Percentiles rank a stretch among this genome's conserved stretches.
Evolutionary conservation across 768 basidiomycete species (phyloP).

Genomic region (Naganishia randhawae): DNA sequence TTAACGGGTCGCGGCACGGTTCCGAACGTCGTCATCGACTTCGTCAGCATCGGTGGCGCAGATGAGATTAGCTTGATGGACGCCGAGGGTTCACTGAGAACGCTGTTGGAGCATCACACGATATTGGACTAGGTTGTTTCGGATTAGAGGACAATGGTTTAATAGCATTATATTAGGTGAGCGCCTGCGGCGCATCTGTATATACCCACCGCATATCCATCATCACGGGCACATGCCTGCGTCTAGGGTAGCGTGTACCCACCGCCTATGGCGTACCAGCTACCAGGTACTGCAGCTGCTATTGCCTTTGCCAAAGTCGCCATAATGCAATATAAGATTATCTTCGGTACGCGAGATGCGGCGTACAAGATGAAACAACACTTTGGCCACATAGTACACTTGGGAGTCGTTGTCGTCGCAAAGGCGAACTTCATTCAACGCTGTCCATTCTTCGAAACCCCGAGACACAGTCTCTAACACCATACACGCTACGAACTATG

Average conservation of each 20-base stretch:
- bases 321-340: no score
- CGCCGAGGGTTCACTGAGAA: conserved; percentile 40
- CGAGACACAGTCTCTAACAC: conserved; percentile 10
- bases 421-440: neutral
- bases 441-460: conserved; percentile 2
- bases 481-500: conserved; percentile 5
- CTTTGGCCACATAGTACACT: neutral
- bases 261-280: no score
- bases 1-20: conserved; percentile 50
- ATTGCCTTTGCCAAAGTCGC: no score
- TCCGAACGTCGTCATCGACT: conserved; percentile 50
- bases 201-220: no score
- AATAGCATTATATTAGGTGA: conserved; percentile 1
- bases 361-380: neutral
- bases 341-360: neutral
- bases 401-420: neutral
- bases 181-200: no score
- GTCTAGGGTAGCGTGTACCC: no score
- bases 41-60: conserved; percentile 46
- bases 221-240: no score
- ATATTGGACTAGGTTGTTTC: neutral
- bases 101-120: neutral
- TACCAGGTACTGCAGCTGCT: no score
- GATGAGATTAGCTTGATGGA: conserved; percentile 49
- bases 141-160: neutral